Percentiles rank a stretch among this genome's conserved stretches.
phyloP scores from a whole-genome alignment of 768 basidiomycete species.

The Kwoniella dejecticola region DNA sequence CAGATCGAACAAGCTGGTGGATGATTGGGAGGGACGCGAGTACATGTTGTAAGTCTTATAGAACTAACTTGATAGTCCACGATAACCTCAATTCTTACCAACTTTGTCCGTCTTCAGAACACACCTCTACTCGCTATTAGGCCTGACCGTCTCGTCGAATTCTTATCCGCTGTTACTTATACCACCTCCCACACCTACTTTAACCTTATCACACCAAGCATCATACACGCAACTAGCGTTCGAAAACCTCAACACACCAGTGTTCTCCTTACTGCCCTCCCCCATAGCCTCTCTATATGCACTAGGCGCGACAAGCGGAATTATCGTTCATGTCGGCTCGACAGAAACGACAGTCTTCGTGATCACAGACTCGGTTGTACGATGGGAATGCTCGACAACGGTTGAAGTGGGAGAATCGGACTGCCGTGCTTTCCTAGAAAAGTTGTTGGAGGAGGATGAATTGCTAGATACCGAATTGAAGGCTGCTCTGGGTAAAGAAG shows the following conservation, averaged over 20 bases:
- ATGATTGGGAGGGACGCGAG: slow-evolving; percentile 48
- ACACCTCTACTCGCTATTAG: slow-evolving; percentile 37
- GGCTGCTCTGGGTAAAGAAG: slow-evolving; percentile 7
- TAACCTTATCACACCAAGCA: slow-evolving; percentile 40
- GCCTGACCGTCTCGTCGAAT: slow-evolving; percentile 40
- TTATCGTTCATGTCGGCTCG: slow-evolving; percentile 46
- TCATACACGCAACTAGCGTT: slow-evolving; percentile 50
- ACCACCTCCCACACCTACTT: slow-evolving; percentile 39
- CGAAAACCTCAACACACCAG: slow-evolving; percentile 50
- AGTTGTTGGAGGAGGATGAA: slow-evolving; percentile 35
- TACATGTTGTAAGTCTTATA: slow-evolving; percentile 35
- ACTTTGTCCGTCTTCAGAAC: slow-evolving; percentile 21
- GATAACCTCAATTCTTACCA: no score
- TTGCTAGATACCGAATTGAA: slow-evolving; percentile 28
- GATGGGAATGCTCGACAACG: slow-evolving; percentile 42
- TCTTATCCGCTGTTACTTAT: slow-evolving; percentile 47
- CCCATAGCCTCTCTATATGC: slow-evolving; percentile 48
- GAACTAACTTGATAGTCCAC: no score
- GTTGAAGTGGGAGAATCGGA: slow-evolving; percentile 42
- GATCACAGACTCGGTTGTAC: slow-evolving; percentile 45
- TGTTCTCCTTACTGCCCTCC: slow-evolving; percentile 42
- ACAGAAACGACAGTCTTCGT: slow-evolving; percentile 30
- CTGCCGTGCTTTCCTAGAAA: slow-evolving; percentile 37
- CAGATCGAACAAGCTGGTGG: slow-evolving; percentile 18
- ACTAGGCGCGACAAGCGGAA: slow-evolving; percentile 45